Percentiles rank a stretch among this genome's conserved stretches.
These are phyloP conservation scores for Nicotiana attenuata DNA, from an alignment of 257 asterid species.

Conservation along the genomic window DNA sequence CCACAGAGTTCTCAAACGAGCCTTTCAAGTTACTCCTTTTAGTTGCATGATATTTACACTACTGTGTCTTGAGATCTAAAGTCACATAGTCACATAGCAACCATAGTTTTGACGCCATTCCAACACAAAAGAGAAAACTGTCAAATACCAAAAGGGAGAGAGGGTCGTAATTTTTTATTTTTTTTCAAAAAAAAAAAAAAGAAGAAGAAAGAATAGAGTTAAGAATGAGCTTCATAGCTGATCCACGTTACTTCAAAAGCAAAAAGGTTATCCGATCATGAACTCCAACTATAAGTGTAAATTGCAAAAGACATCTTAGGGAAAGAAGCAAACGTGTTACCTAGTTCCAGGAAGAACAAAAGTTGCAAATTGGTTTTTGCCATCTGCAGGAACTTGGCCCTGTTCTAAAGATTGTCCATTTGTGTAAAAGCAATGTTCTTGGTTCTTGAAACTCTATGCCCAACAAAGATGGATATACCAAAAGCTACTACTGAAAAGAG, in stretches of 20 bases:
- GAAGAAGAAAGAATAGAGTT: not conserved
- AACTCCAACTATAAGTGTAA: not conserved
- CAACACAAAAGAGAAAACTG: no score
- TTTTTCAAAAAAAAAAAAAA: no score
- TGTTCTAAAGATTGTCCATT: constrained; percentile 37
- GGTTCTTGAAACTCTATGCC: constrained; percentile 31
- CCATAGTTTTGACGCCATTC: no score
- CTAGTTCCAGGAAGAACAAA: not conserved
- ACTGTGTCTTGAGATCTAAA: not conserved
- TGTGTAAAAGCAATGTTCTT: constrained; percentile 34
- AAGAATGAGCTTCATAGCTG: not conserved
- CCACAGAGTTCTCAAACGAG: not conserved
- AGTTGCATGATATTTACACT: not conserved
- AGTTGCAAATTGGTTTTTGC: not conserved
- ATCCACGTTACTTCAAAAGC: not conserved
- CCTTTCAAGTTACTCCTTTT: not conserved
- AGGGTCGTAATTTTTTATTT: no score
- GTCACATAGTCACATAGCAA: not conserved
- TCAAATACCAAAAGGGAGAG: no score
- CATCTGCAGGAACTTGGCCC: not conserved
- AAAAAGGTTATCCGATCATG: not conserved
- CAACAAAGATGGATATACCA: constrained; percentile 35
- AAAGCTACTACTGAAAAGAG: constrained; percentile 48
- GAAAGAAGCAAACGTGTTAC: not conserved
- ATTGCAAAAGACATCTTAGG: not conserved